These are phyloP conservation scores for Mycocentrospora acerina DNA, from an alignment of 2,329 filamentous ascomycete genomes.

Conservation along the genomic window DNA sequence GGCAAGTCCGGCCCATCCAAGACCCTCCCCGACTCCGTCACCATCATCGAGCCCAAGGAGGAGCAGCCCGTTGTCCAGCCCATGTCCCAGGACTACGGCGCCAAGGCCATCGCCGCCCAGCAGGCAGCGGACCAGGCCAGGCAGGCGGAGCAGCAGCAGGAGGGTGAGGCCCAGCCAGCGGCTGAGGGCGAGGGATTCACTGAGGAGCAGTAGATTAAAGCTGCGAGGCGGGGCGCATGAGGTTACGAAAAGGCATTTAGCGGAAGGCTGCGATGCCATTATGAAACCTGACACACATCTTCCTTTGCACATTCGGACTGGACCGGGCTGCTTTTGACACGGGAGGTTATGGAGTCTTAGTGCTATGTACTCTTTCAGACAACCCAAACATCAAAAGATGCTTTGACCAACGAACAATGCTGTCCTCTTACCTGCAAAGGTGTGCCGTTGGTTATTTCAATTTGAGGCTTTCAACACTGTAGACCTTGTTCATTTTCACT, in stretches of 20 bases:
- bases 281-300: conserved; percentile 26
- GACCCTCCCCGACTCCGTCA: conserved; percentile 96
- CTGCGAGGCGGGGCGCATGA: conserved; percentile 28
- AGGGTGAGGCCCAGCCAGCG: conserved; percentile 48
- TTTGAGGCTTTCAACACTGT: no score
- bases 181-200: conserved; percentile 28
- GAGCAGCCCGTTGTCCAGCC: conserved; percentile 94
- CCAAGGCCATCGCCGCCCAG: conserved; percentile 75
- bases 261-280: conserved; percentile 28
- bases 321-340: conserved; percentile 30
- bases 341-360: conserved; percentile 32
- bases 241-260: conserved; percentile 33
- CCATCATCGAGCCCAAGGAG: conserved; percentile 99
- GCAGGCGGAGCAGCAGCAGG: conserved; percentile 60
- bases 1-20: conserved; percentile 98
- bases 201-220: conserved; percentile 35
- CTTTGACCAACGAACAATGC: conserved; percentile 19
- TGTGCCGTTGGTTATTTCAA: no score
- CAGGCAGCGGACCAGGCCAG: conserved; percentile 66
- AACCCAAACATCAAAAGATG: conserved; percentile 31
- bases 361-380: conserved; percentile 36
- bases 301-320: conserved; percentile 35
- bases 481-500: no score
- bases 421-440: not conserved
- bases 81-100: conserved; percentile 97